Evolutionary conservation across 768 basidiomycete species (phyloP), one percentile per base, ranked within the genome.

Genomic region (Macrocybe gigantea): DNA sequence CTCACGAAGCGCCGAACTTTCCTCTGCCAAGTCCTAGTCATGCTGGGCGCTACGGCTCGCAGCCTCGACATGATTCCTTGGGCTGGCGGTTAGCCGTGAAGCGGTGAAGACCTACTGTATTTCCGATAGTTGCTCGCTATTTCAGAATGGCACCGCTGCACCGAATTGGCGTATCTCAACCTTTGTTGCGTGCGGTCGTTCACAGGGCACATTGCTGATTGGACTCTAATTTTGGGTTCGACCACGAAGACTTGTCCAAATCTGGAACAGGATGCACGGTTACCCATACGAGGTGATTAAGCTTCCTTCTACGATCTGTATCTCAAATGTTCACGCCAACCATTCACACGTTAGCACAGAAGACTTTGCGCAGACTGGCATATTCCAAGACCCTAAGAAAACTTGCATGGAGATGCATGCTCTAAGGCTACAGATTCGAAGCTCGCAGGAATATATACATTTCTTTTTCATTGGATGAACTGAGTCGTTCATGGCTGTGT

Each of bases 201-300:
- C 31, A 48, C 31, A 29, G 35, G 32, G 13, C n/a, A 35, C 15
- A 33, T 12, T 30, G 12, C 31, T 8, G 13, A 8, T 38, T 32
- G 14, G 36, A 9, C 30, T 10, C 45, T 32, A 30, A 22, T 38
- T 29, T 29, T 47, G 33, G 12, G 13, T 33, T 33, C 42, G 13
- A 39, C 37, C 15, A 48, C 30, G 47, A 48, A 48, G 14, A 32
- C 9, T 14, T n/a, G 8, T 3, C 47, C 47, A 48, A 14, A 48
- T 40, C 5, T 7, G 39, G 47, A 33, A 48, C 14, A 22, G 31
- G 35, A 3, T 14, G 11, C 13, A 33, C 15, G 14, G 12, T 36
- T 29, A 22, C n/a, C n/a, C 39, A 5, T 41, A 9, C 41, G 39
- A 14, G 39, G 38, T n/a, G 13, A 41, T 48, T 41, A 48, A 41